Base-by-base conservation (phyloP, 345 rosid genomes). In the Pugionium cornutum region DNA sequence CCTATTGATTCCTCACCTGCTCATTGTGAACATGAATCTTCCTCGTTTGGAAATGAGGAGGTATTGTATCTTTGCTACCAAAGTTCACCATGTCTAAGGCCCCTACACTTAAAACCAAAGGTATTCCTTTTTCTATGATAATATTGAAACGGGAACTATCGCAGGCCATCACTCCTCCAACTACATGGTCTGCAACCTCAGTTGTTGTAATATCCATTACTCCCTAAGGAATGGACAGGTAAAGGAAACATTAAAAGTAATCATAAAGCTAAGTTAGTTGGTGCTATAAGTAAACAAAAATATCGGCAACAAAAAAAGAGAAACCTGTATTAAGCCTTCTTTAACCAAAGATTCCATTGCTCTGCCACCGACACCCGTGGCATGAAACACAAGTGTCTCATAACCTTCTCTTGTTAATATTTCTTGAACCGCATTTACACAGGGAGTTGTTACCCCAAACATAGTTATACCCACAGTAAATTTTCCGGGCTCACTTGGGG, bases 21-120 rank as follows among this genome's bases (percentile, higher is more conserved):
- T 84, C 82, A 71, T 86, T 92, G 75, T 92, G 98, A 59, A 83
- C 81, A 73, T 82, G 82, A 70, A 88, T 82, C 69, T 86, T 89
- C 58, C 98, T 77, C 33, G 75, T 75, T 70, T 81, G 84, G 69
- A 88, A 84, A 10, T 58, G 56, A 51, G 87, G 69, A 72, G 94
- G 97, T 68, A 89, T 83, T 62, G 96, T 80, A 30, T 88, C 83
- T 77, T 70, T 83, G 50, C 86, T 62, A 67, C 96, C 98, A 81
- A 92, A 92, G 74, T 84, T 92, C 73, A 86, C 98, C 94, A 86
- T 88, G 77, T 92, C 98, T 75, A 92, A 80, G 49, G 97, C 98
- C 48, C 97, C 98, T 2, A 86, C 84, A 57, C 97, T 92, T 58
- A 92, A 74, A 40, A 92, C 96, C 66, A 89, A 77, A 34, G 97